phyloP scores from a whole-genome alignment of 805 yeast genomes.

The Saccharomycopsis amapae region DNA sequence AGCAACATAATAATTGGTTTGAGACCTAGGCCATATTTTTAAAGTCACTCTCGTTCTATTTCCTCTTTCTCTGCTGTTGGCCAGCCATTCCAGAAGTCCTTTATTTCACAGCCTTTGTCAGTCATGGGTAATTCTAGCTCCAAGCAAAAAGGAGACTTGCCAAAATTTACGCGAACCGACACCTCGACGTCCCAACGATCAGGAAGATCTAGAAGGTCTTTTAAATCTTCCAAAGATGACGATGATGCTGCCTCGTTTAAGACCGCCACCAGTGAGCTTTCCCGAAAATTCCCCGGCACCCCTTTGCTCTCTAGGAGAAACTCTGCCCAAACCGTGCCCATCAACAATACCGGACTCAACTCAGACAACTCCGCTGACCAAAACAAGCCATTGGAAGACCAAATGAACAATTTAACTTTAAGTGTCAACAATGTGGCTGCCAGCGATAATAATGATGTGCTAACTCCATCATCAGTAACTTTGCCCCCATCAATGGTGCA shows the following conservation, averaged over 20 bases:
- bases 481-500: constrained; percentile 66
- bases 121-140: constrained; percentile 49
- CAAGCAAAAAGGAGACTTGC: constrained; percentile 30
- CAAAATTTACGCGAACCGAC: constrained; percentile 47
- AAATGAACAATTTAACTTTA: constrained; percentile 10
- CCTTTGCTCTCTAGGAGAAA: constrained; percentile 22
- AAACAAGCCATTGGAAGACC: neutral
- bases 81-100: neutral
- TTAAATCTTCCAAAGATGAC: constrained; percentile 28
- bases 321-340: constrained; percentile 19
- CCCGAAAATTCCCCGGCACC: constrained; percentile 15
- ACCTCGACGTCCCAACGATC: constrained; percentile 45
- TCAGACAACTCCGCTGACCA: constrained; percentile 11
- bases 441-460: constrained; percentile 25
- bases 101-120: neutral
- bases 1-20: too few species aligned
- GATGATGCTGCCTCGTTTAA: constrained; percentile 29
- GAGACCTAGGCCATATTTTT: too few species aligned
- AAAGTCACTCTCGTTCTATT: neutral
- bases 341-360: constrained; percentile 1
- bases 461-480: neutral
- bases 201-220: constrained; percentile 29
- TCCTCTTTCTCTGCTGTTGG: neutral
- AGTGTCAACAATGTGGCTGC: constrained; percentile 24
- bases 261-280: constrained; percentile 28